Evolutionary conservation across 177 flowering plant species (phyloP), one percentile per base, ranked within the genome.

Genomic region (Vitis hybrid): DNA sequence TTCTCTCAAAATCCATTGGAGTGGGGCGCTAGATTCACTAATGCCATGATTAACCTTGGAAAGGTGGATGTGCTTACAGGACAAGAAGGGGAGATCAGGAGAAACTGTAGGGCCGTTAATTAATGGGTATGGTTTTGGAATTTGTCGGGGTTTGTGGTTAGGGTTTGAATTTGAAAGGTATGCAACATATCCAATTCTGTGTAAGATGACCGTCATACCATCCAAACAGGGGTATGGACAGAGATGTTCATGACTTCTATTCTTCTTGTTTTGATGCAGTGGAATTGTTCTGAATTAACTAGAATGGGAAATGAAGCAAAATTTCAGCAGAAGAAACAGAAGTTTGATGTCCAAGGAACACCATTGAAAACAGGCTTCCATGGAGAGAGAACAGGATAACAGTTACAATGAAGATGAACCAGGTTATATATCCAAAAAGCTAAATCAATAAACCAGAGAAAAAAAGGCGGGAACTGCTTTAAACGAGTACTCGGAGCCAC

Each of bases 81-180:
- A 50, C 26, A 48, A 2, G 8, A 75, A 22, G 86, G 85, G 10
- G 75, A 82, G 73, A 75, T 84, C 52, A 77, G 86, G 64, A 74
- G 48, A 6, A 14, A 62, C 12, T 84, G 83, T 59, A 60, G 77
- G 53, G 39, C 55, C 2, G 62, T 72, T 15, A 64, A 71, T n/a
- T 19, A 51, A 52, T 13, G 31, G 56, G 51, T 33, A 33, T 33
- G 39, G 39, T 33, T 33, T 22, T 33, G 39, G 39, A 0, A 33
- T 33, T 33, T 33, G 39, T 33, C 0, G 39, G 39, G 7, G 6
- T 33, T 33, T 6, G 39, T 33, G 39, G 5, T 33, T 5, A 33
- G 39, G 39, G 39, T 33, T 33, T 33, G 11, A 19, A 59, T 26
- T 19, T 59, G 31, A 22, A 19, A 19, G 33, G 11, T 21, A 59